phyloP scores from a whole-genome alignment of 768 basidiomycete species.

The Hirschioporus abietinus region DNA sequence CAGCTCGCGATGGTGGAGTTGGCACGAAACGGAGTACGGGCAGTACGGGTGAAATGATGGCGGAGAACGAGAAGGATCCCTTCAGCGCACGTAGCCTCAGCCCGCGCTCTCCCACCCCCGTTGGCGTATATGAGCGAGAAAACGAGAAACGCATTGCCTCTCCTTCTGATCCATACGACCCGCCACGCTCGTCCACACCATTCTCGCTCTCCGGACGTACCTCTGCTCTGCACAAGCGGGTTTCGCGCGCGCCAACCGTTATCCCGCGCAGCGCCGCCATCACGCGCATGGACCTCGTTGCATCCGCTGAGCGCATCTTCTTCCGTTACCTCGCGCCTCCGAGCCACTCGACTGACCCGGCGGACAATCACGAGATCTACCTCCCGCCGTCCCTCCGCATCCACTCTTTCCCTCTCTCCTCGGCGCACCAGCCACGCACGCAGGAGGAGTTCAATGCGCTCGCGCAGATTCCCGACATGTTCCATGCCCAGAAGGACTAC shows the following conservation, averaged over 20 bases:
- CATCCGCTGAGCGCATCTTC: slow-evolving; percentile 94
- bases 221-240: slow-evolving; percentile 74
- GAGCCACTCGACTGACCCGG: slow-evolving; percentile 66
- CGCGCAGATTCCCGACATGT: slow-evolving; percentile 94
- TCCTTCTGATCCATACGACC: slow-evolving; percentile 31
- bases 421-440: slow-evolving; percentile 63
- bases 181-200: slow-evolving; percentile 67
- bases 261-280: slow-evolving; percentile 91
- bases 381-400: slow-evolving; percentile 91
- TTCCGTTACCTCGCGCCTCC: slow-evolving; percentile 87
- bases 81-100: slow-evolving; percentile 56
- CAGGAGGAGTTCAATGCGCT: slow-evolving; percentile 65
- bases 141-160: slow-evolving; percentile 35
- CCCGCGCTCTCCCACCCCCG: slow-evolving; percentile 44
- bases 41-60: slow-evolving; percentile 69
- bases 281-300: slow-evolving; percentile 82
- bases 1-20: slow-evolving; percentile 19
- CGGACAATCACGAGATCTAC: slow-evolving; percentile 96
- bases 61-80: slow-evolving; percentile 66
- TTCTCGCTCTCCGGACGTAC: slow-evolving; percentile 74
- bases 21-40: slow-evolving; percentile 72
- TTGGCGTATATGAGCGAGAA: slow-evolving; percentile 4
- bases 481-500: slow-evolving; percentile 96
- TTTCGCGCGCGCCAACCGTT: slow-evolving; percentile 87
- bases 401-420: slow-evolving; percentile 82